A percentile compares a stretch with the other conserved stretches of the same genome.
phyloP scores from a whole-genome alignment of 805 yeast genomes.

The Hanseniaspora valbyensis region DNA sequence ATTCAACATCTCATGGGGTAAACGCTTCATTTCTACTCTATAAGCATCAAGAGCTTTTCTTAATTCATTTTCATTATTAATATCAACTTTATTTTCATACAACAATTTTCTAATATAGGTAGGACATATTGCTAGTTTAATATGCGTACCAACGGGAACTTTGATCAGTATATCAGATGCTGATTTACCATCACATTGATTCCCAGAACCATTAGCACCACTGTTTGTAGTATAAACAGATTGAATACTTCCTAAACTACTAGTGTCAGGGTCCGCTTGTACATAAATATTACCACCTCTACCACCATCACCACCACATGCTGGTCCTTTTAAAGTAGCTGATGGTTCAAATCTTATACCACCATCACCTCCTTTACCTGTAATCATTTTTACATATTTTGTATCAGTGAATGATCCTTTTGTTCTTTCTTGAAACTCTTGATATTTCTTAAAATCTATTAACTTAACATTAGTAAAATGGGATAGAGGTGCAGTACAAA shows the following conservation, averaged over 20 bases:
- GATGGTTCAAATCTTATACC: constrained; percentile 76
- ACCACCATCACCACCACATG: constrained; percentile 99
- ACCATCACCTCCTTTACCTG: constrained; percentile 90
- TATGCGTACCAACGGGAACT: constrained; percentile 85
- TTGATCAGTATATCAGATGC: constrained; percentile 72
- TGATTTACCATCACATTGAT: constrained; percentile 74
- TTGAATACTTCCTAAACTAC: constrained; percentile 58
- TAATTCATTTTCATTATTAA: constrained; percentile 20
- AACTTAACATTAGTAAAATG: constrained; percentile 1
- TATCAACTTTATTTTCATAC: constrained; percentile 18
- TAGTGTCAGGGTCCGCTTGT: constrained; percentile 62
- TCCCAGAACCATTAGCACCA: constrained; percentile 61
- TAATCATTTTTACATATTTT: constrained; percentile 49
- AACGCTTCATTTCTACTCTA: constrained; percentile 28
- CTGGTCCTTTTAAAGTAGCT: constrained; percentile 78
- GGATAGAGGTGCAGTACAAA: constrained; percentile 13
- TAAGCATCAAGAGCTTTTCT: constrained; percentile 22
- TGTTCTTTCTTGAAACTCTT: constrained; percentile 8
- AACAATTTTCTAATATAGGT: constrained; percentile 31
- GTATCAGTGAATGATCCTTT: constrained; percentile 42
- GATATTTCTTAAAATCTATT: constrained; percentile 2
- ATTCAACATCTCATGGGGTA: constrained; percentile 26
- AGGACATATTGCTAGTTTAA: constrained; percentile 79
- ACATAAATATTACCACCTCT: constrained; percentile 79
- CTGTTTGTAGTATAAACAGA: constrained; percentile 58